A percentile compares a stretch with the other conserved stretches of the same genome.
phyloP scores from a whole-genome alignment of 305 asterid genomes.

The Rubia balearica region DNA sequence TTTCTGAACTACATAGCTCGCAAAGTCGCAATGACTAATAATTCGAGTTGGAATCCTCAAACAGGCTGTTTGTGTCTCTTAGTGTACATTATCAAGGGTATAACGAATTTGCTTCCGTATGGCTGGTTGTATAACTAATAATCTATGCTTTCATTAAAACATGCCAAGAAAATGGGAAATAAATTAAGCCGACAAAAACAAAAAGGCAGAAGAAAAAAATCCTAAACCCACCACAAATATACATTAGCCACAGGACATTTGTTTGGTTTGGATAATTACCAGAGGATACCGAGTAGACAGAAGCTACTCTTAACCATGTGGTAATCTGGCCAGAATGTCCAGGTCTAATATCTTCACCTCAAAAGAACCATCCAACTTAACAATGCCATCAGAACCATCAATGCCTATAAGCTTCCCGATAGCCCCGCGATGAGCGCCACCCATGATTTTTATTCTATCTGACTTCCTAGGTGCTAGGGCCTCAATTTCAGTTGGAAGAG shows the following conservation, averaged over 20 bases:
- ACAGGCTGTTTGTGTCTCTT: neutral
- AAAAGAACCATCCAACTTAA: constrained; percentile 68
- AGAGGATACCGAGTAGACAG: neutral
- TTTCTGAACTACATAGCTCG: too few species aligned
- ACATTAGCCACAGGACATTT: neutral
- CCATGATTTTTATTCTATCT: constrained; percentile 79
- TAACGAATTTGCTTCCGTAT: neutral
- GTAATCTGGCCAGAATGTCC: constrained; percentile 67
- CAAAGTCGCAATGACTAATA: too few species aligned
- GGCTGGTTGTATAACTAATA: neutral
- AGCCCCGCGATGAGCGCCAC: constrained; percentile 83
- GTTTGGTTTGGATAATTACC: neutral
- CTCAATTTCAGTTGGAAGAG: constrained; percentile 58
- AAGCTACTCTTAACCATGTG: neutral
- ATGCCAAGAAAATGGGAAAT: neutral
- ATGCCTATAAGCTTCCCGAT: constrained; percentile 88
- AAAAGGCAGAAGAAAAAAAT: too few species aligned
- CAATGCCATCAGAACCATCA: constrained; percentile 90
- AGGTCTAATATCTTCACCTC: constrained; percentile 81
- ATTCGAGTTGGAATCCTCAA: neutral
- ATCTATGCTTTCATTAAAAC: neutral
- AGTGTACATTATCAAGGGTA: neutral
- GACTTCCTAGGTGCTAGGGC: constrained; percentile 68
- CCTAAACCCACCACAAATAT: neutral
- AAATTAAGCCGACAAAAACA: too few species aligned